A percentile compares a stretch with the other conserved stretches of the same genome.
Evolutionary conservation across 106 monocot genomes (phyloP).

Genomic region (Amphibolis antarctica): DNA sequence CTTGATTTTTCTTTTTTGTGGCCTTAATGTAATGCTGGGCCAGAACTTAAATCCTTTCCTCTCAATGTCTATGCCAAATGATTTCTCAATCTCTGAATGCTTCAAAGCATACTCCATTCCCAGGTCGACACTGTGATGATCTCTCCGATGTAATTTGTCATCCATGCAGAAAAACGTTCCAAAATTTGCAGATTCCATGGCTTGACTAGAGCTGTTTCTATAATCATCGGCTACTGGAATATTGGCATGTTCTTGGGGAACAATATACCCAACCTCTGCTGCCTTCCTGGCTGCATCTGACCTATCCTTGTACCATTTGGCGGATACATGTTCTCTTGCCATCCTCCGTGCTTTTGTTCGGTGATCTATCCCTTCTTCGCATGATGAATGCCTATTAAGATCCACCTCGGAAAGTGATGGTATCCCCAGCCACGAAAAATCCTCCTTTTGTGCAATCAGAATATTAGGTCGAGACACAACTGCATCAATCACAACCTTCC

Average conservation of each 20-base stretch:
- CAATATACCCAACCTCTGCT: constrained; percentile 62
- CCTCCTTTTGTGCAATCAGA: constrained; percentile 73
- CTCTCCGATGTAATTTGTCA: constrained; percentile 51
- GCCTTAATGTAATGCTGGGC: constrained; percentile 30
- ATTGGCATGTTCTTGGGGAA: constrained; percentile 34
- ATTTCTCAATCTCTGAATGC: constrained; percentile 78
- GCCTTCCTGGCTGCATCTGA: constrained; percentile 48
- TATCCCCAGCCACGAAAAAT: constrained; percentile 94
- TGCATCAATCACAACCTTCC: constrained; percentile 91
- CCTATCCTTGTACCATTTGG: constrained; percentile 41
- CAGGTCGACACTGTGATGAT: constrained; percentile 48
- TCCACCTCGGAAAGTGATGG: constrained; percentile 52
- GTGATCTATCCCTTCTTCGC: constrained; percentile 89
- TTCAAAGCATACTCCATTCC: constrained; percentile 52
- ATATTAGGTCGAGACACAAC: constrained; percentile 57
- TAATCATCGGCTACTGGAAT: constrained; percentile 10
- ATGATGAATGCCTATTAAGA: constrained; percentile 28
- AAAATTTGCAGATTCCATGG: constrained; percentile 19
- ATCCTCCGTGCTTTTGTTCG: constrained; percentile 72
- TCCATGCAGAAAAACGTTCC: constrained; percentile 48
- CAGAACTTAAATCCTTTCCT: constrained; percentile 32
- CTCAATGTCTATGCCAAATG: constrained; percentile 52
- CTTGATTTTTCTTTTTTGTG: constrained; percentile 36
- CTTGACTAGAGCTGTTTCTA: constrained; percentile 12
- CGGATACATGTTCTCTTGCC: constrained; percentile 54